Base-by-base conservation (phyloP, 2,329 filamentous ascomycete genomes). In the Alternaria longipes region DNA sequence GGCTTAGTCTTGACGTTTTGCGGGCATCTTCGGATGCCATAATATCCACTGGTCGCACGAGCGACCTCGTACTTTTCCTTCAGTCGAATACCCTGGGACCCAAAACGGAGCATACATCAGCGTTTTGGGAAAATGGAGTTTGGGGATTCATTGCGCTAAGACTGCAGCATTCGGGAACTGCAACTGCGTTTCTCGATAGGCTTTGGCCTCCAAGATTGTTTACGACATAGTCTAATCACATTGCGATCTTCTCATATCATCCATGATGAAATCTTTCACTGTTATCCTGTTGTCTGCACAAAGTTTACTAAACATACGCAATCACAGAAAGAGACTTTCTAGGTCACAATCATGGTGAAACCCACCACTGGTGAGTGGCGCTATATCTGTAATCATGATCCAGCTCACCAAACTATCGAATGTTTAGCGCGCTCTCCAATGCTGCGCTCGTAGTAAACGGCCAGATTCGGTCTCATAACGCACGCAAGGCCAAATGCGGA, bases 51-150 rank as follows among this genome's bases (percentile, higher is more conserved):
- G 45, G 60, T 45, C 49, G 51, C 51, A 41, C 44, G 16, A 26
- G 45, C 16, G 28, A 42, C 22, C 49, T 38, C 47, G 24, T 46
- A n/a, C 30, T 55, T 56, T 61, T 58, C 45, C 50, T 57, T 47
- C 42, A 45, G 50, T 59, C 46, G 53, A 64, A 69, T 69, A 66
- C 61, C 63, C 65, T 62, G 54, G 60, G 52, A 52, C 60, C 63
- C 57, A 64, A 63, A 61, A 60, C 41, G 63, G 65, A 66, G 65
- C 61, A 68, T 55, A 56, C 32, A 62, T 56, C 46, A 51, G 59
- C 41, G 61, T 64, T 38, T 54, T 34, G 47, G 46, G 38, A 5
- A 54, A 30, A 62, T 41, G 59, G 62, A 55, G 54, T 64, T 30
- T 46, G 28, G 34, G 34, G 14, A 12, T 28, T 20, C 36, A 16